Evolutionary conservation across 257 asterid genomes (phyloP).

Genomic region (Forsythia viridissima): DNA sequence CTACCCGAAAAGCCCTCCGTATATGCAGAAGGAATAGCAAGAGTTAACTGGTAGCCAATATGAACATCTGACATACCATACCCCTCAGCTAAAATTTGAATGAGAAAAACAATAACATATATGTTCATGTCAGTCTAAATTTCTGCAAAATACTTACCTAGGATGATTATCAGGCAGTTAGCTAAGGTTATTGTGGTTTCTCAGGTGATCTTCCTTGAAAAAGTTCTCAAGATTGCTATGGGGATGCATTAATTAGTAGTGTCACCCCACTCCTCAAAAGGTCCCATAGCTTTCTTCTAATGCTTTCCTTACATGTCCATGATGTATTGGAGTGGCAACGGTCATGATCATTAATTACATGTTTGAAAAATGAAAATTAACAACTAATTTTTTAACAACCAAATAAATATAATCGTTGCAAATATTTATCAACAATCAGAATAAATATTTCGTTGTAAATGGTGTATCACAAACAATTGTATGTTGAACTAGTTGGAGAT

Average conservation of each 20-base stretch:
- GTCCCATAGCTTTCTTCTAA: slow-evolving; percentile 20
- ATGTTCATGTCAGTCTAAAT: slow-evolving; percentile 43
- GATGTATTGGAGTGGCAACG: not conserved
- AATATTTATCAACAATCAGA: too few species aligned
- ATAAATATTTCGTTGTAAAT: too few species aligned
- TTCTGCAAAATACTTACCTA: slow-evolving; percentile 14
- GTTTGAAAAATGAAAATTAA: not conserved
- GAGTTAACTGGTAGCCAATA: slow-evolving; percentile 54
- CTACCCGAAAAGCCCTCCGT: slow-evolving; percentile 62
- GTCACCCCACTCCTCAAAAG: slow-evolving; percentile 42
- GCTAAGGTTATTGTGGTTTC: slow-evolving; percentile 7
- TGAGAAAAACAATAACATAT: slow-evolving; percentile 32
- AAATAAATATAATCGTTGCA: too few species aligned
- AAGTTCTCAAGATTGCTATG: slow-evolving; percentile 16
- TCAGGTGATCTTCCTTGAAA: slow-evolving; percentile 26
- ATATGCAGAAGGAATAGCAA: slow-evolving; percentile 63
- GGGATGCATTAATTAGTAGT: slow-evolving; percentile 23
- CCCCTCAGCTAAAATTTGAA: slow-evolving; percentile 19
- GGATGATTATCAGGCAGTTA: not conserved
- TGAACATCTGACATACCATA: slow-evolving; percentile 45
- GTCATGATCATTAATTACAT: not conserved
- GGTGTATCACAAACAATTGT: too few species aligned
- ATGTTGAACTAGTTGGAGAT: too few species aligned
- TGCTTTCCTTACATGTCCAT: slow-evolving; percentile 21
- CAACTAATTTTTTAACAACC: too few species aligned